Percentiles rank a stretch among this genome's conserved stretches.
Evolutionary conservation across 768 basidiomycete genomes (phyloP).

Genomic region (Hemileccinum rubropunctum): DNA sequence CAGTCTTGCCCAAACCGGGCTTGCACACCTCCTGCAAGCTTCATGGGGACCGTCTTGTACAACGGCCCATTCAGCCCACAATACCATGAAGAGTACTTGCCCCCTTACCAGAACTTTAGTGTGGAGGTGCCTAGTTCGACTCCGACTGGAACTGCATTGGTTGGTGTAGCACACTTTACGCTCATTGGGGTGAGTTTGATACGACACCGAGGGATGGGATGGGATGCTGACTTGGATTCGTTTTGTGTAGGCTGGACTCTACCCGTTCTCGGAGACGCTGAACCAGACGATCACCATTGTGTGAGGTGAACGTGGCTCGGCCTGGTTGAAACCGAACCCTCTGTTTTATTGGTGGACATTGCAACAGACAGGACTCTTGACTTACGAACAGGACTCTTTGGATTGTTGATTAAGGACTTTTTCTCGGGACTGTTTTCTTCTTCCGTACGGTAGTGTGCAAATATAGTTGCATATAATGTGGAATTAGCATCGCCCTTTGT

Average conservation of each 20-base stretch:
- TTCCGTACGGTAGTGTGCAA: no score
- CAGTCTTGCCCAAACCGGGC: constrained; percentile 34
- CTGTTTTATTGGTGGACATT: not conserved
- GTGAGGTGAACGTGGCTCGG: constrained; percentile 6
- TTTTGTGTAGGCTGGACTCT: constrained; percentile 30
- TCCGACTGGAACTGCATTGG: constrained; percentile 30
- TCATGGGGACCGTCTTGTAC: constrained; percentile 45
- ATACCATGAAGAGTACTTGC: constrained; percentile 25
- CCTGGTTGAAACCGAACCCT: not conserved
- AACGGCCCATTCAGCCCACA: constrained; percentile 43
- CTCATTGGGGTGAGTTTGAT: constrained; percentile 40
- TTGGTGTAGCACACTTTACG: constrained; percentile 37
- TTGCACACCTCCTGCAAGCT: constrained; percentile 26
- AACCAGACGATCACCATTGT: constrained; percentile 30
- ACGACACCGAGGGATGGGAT: not conserved
- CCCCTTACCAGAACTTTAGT: constrained; percentile 46
- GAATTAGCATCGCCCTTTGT: not conserved
- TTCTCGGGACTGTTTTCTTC: not conserved
- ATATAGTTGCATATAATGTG: not conserved
- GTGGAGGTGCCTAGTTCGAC: constrained; percentile 36
- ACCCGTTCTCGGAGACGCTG: constrained; percentile 30
- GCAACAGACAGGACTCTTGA: not conserved
- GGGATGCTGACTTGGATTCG: not conserved
- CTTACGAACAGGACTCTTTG: not conserved
- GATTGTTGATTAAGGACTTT: not conserved